Evolutionary conservation across 78 protist genomes (phyloP), one percentile per base, ranked within the genome.

Genomic region (Bodo saltans): DNA sequence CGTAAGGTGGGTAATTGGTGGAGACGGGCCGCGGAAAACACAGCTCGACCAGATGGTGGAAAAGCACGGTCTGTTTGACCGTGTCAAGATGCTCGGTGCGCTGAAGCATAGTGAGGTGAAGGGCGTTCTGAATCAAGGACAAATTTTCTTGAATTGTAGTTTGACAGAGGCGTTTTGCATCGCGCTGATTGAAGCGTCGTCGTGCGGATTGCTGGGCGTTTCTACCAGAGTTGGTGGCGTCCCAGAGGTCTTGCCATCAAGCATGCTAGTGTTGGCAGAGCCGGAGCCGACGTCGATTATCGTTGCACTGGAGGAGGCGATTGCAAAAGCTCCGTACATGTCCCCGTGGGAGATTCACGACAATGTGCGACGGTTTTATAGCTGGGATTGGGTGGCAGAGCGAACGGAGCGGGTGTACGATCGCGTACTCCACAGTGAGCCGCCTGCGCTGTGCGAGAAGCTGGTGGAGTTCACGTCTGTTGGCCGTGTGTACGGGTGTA

Each of bases 131-230:
- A 74, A 71, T 1, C 87, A 87, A 35, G 98, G 99, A 29, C 92
- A 98, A 35, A 92, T 98, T 70, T 98, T 98, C 85, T 74, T 98
- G 28, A 98, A 97, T 79, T 76, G 93, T 4, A 92, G 97, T 30
- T 87, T 97, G 37, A 97, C 99, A 0, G 99, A 98, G 39, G 98
- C 99, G 23, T 98, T 98, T 76, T 93, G 99, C 86, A 97, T 97
- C 38, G 98, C 99, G 12, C 95, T 98, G 60, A 80, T 97, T 8
- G 99, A 98, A 71, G 99, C 99, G 3, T 97, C 96, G 11, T 25
- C 83, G 41, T 93, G 98, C 34, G 92, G 96, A 0, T 87, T 90
- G 12, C 72, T 88, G 21, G 94, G 92, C 2, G 98, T 96, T 3
- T 47, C 87, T 30, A 96, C 98, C 23, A 35, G 73, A 3, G 98